Evolutionary conservation across 1,139 yeast species (phyloP), one percentile per base, ranked within the genome.

Genomic region (Sugiyamaella japonica): DNA sequence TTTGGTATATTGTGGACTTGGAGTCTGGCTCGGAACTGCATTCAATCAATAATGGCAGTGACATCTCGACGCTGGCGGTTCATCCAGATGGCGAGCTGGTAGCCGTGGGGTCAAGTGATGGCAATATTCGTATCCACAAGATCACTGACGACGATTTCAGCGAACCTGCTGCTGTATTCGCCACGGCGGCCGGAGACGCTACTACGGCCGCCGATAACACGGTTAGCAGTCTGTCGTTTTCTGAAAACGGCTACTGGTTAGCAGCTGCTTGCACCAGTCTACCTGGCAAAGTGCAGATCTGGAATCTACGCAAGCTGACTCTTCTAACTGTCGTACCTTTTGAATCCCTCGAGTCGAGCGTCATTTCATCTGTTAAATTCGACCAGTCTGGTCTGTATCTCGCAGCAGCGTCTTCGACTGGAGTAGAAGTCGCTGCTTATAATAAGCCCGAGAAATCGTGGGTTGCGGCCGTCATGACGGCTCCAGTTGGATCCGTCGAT

Each of bases 191-290:
- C 6, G 25, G 6, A 20, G 61, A 61, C 3, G 47, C 13, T 25
- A 12, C 46, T 5, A 2, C 41, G 7, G 29, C 34, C 5, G 7
- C 41, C 6, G 15, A 32, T 44, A 23, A 13, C 7, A 6, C 51
- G 1, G 74, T 83, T 5, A 62, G 69, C 5, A 69, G 73, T 17
- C 63, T 86, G 1, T 66, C 69, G 48, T 86, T 86, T 72, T 85
- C 86, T 7, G 73, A 78, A 28, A 86, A 86, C 65, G 95, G 95
- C 4, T 85, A 84, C 68, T 85, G 89, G 86, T 69, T 86, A 52
- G 73, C 64, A 3, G 61, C 66, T 7, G 56, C 59, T 1, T 45
- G 72, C 63, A 69, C 76, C 5, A 58, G 56, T 10, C 48, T 66
- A 7, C 42, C 56, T 7, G 60, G 58, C 15, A 25, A 40, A 62